These are phyloP conservation scores for Bjerkandera adusta DNA, from an alignment of 1,284 basidiomycete species.

Conservation along the genomic window DNA sequence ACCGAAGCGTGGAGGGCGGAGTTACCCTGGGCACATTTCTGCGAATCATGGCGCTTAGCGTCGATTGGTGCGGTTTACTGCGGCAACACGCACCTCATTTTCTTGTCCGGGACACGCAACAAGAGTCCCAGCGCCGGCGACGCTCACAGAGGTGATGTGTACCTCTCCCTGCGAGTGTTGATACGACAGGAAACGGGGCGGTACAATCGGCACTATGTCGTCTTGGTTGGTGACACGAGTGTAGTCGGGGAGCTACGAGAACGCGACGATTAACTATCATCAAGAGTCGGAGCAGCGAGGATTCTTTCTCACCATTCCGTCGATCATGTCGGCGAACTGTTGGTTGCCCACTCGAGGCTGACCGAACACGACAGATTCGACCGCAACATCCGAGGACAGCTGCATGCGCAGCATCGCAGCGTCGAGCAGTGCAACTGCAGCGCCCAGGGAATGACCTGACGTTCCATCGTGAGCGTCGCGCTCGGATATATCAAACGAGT, in stretches of 20 bases:
- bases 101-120: constrained; percentile 31
- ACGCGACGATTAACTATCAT: background rate
- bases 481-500: constrained; percentile 16
- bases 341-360: constrained; percentile 43
- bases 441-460: constrained; percentile 33
- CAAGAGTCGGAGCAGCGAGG: background rate
- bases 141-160: constrained; percentile 29
- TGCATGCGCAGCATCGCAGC: constrained; percentile 39
- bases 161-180: constrained; percentile 34
- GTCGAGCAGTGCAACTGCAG: constrained; percentile 44
- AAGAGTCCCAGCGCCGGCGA: constrained; percentile 19
- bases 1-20: constrained; percentile 21
- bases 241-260: constrained; percentile 23
- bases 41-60: background rate
- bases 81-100: constrained; percentile 22
- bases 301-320: constrained; percentile 19
- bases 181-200: constrained; percentile 31
- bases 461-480: too few relatives aligned
- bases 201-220: constrained; percentile 36
- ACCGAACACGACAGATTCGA: constrained; percentile 41
- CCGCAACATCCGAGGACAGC: constrained; percentile 33
- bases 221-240: constrained; percentile 35
- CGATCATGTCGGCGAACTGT: constrained; percentile 43
- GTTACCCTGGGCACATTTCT: constrained; percentile 28
- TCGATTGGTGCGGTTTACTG: too few relatives aligned